Conservation (phyloP, 1,139 yeast genomes). For the Eremothecium sinecaudum region DNA sequence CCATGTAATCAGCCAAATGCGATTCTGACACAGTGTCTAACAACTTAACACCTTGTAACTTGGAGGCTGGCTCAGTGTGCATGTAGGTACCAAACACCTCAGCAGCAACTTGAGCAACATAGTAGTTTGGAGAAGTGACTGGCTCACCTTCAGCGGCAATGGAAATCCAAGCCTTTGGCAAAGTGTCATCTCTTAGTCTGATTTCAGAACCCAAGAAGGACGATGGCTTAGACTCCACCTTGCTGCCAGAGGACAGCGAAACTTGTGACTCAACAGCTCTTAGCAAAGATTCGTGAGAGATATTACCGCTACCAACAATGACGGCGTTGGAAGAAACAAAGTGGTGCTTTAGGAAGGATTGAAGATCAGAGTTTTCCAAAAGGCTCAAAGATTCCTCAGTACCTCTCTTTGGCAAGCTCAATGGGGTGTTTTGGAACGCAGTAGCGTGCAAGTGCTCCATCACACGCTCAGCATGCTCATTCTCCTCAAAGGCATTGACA, state of each 20-base stretch:
- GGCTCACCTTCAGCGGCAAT: slow-evolving; percentile 70
- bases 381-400: slow-evolving; percentile 52
- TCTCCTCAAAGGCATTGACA: slow-evolving; percentile 35
- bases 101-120: slow-evolving; percentile 65
- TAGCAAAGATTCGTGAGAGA: slow-evolving; percentile 58
- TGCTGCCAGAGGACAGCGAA: slow-evolving; percentile 42
- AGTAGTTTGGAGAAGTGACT: slow-evolving; percentile 50
- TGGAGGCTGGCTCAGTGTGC: slow-evolving; percentile 44
- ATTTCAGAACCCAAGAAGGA: slow-evolving; percentile 76
- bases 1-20: slow-evolving; percentile 61
- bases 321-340: slow-evolving; percentile 56
- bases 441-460: slow-evolving; percentile 68
- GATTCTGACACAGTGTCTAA: slow-evolving; percentile 64
- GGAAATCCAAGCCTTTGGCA: slow-evolving; percentile 69
- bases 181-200: slow-evolving; percentile 78
- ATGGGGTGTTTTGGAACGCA: slow-evolving; percentile 77
- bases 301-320: slow-evolving; percentile 65
- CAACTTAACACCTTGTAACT: slow-evolving; percentile 77
- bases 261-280: slow-evolving; percentile 49
- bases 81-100: slow-evolving; percentile 56
- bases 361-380: slow-evolving; percentile 50
- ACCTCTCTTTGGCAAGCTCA: slow-evolving; percentile 68
- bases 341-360: slow-evolving; percentile 46
- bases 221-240: slow-evolving; percentile 39
- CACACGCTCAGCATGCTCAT: slow-evolving; percentile 36